Conservation (phyloP, 2,329 filamentous ascomycete genomes). For the Mollisia scopiformis region DNA sequence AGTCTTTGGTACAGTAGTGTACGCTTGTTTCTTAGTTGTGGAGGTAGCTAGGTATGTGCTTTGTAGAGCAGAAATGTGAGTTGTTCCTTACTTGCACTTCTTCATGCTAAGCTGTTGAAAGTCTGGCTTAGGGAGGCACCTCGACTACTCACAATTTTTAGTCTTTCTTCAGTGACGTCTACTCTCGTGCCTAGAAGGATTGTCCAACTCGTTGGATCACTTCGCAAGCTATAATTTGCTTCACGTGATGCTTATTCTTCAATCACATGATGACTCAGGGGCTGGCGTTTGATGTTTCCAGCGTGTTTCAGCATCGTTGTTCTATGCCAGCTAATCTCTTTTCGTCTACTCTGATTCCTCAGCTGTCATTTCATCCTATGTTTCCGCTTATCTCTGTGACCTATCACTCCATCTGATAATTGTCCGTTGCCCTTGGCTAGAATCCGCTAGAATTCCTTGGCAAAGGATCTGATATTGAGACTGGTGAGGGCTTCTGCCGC, state of each 20-base stretch:
- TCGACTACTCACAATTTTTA: too few relatives aligned
- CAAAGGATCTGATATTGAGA: not conserved
- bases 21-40: too few relatives aligned
- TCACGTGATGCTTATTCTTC: not conserved
- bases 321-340: not conserved
- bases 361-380: not conserved
- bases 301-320: not conserved
- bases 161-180: too few relatives aligned
- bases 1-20: too few relatives aligned
- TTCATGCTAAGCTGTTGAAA: too few relatives aligned
- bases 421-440: not conserved
- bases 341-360: not conserved
- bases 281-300: not conserved
- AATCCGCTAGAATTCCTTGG: not conserved
- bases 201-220: too few relatives aligned
- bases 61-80: too few relatives aligned
- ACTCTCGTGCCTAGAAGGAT: too few relatives aligned
- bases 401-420: not conserved
- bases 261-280: not conserved
- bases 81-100: too few relatives aligned
- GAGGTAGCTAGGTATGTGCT: too few relatives aligned
- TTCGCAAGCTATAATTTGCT: not conserved
- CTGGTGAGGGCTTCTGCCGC: not conserved
- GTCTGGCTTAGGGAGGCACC: too few relatives aligned
- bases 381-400: not conserved